Evolutionary conservation across 352 stramenopile genomes (phyloP), one percentile per base, ranked within the genome.

Genomic region (Sclerospora graminicola): DNA sequence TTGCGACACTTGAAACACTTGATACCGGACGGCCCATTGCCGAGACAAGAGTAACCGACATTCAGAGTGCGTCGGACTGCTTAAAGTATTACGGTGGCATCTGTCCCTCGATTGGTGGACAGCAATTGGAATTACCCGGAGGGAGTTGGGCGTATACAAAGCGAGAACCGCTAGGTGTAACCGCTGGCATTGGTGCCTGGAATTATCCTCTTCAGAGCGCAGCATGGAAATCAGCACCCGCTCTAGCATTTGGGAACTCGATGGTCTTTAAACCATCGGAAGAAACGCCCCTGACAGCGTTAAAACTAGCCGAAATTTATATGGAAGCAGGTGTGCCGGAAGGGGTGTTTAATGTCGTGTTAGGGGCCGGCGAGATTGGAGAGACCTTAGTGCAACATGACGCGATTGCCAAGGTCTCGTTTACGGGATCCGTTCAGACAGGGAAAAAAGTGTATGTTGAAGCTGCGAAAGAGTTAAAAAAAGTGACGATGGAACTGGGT

Each of bases 241-340:
- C 82, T 9, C 63, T 97, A 23, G 73, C 81, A 11, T 90, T 88
- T 43, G 89, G 89, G 19, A 95, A 94, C 57, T 76, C 83, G 15
- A 86, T 96, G 66, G 77, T 97, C n/a, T 82, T 97, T 50, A 97
- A 97, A 56, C 72, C 84, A 7, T 89, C 82, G 0, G 78, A 90
- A 44, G 74, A 94, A 60, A 96, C 86, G 36, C 85, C 86, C 10
- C 51, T 89, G 21, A 67, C 74, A 15, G 78, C 78, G 15, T 46
- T 89, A 28, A 61, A 75, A 26, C 58, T 90, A 23, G 78, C 75
- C 0, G 66, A 86, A 49, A 56, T 71, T 18, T 88, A 88, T 24
- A 1, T 82, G 15, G 70, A 84, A 27, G 78, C 78, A 6, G 78
- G 78, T 14, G 70, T 90, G 0, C 78, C 78, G 0, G 59, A 79